phyloP scores from a whole-genome alignment of 208 protist species.

The Trypanosoma mega region DNA sequence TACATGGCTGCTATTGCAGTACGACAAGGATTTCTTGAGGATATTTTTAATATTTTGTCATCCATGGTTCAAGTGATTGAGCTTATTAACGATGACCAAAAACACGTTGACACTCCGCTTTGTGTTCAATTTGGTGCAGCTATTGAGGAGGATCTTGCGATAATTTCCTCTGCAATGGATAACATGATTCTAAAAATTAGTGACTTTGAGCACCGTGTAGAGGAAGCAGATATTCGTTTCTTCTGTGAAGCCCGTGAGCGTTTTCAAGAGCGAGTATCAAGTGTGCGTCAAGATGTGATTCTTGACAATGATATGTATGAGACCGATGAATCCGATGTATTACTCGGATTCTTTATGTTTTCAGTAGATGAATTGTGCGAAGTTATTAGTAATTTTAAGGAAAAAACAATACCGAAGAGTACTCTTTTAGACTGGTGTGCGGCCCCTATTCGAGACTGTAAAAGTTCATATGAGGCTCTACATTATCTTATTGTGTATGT shows the following conservation, averaged over 20 bases:
- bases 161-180: conserved; percentile 87
- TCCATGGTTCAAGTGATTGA: conserved; percentile 83
- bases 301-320: conserved; percentile 91
- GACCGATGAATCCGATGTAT: conserved; percentile 86
- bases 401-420: conserved; percentile 46
- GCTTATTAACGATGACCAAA: conserved; percentile 64
- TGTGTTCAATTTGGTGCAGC: conserved; percentile 65
- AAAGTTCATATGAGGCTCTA: conserved; percentile 62
- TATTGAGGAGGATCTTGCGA: conserved; percentile 73
- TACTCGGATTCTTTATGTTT: conserved; percentile 91
- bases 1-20: conserved; percentile 59
- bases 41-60: conserved; percentile 75
- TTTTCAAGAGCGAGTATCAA: conserved; percentile 84
- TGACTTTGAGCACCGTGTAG: conserved; percentile 70
- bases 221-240: conserved; percentile 64
- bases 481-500: conserved; percentile 48
- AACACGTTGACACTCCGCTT: conserved; percentile 75
- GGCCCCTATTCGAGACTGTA: conserved; percentile 57
- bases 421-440: conserved; percentile 45
- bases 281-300: conserved; percentile 85
- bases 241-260: conserved; percentile 73
- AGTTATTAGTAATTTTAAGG: conserved; percentile 70
- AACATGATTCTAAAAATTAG: conserved; percentile 90
- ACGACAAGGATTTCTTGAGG: conserved; percentile 72
- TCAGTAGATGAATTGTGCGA: conserved; percentile 87